A percentile compares a stretch with the other conserved stretches of the same genome.
Evolutionary conservation across 1,284 basidiomycete species (phyloP).

Genomic region (Naganishia liquefaciens): DNA sequence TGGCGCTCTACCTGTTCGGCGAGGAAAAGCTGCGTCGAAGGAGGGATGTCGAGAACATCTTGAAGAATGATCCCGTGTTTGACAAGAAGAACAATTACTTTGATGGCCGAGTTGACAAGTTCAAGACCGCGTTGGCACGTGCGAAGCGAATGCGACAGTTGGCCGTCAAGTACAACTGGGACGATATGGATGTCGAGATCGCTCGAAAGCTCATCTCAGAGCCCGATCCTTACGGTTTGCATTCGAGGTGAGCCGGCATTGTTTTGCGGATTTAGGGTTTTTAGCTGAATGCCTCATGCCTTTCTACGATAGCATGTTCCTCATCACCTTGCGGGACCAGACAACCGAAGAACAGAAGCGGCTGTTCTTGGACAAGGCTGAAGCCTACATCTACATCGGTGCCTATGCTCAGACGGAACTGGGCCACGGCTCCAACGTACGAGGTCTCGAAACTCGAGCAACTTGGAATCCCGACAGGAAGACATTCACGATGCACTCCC

Average conservation of each 20-base stretch:
- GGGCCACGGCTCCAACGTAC: conserved; percentile 73
- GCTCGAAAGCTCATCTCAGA: conserved; percentile 26
- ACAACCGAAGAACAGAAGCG: conserved; percentile 29
- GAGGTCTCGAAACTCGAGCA: conserved; percentile 72
- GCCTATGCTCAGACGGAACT: conserved; percentile 70
- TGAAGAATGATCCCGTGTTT: conserved; percentile 29
- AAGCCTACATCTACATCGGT: conserved; percentile 54
- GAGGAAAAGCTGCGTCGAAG: conserved; percentile 7
- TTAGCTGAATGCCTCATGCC: neutral
- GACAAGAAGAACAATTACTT: conserved; percentile 33
- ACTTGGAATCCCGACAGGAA: conserved; percentile 68
- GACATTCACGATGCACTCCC: conserved; percentile 75
- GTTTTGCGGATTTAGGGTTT: neutral
- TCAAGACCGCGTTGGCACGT: conserved; percentile 30
- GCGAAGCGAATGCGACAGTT: conserved; percentile 30
- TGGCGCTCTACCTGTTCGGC: conserved; percentile 28
- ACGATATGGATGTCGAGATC: conserved; percentile 23
- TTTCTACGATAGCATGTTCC: conserved; percentile 27
- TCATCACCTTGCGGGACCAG: conserved; percentile 32
- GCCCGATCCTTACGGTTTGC: conserved; percentile 30
- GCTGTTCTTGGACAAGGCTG: conserved; percentile 30
- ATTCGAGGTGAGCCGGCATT: conserved; percentile 21
- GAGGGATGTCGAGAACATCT: conserved; percentile 16
- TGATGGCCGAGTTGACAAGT: conserved; percentile 31
- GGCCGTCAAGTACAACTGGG: conserved; percentile 30